Conservation (phyloP, 2,329 filamentous ascomycete genomes). For the Grosmannia serpens region DNA sequence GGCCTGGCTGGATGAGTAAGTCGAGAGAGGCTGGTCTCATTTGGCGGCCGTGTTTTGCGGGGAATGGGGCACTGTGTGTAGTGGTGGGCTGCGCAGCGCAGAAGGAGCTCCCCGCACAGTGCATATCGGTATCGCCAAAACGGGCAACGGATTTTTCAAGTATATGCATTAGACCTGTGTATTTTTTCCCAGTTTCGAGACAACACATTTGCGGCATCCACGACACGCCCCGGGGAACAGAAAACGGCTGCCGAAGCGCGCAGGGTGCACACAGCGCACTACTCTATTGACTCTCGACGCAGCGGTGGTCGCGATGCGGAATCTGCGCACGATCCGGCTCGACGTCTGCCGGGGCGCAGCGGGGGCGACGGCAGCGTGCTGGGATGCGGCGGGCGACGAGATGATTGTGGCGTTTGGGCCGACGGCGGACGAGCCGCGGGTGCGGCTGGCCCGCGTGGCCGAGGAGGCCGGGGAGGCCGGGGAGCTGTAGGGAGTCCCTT, state of each 20-base stretch:
- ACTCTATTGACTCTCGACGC: too few species aligned
- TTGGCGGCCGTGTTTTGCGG: not conserved
- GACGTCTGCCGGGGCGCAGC: constrained; percentile 49
- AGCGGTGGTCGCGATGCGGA: constrained; percentile 55
- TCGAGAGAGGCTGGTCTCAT: not conserved
- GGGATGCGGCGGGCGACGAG: constrained; percentile 71
- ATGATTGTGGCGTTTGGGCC: constrained; percentile 80
- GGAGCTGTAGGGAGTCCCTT: not conserved
- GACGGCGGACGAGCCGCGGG: constrained; percentile 52
- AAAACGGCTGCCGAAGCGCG: not conserved
- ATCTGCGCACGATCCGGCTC: constrained; percentile 69
- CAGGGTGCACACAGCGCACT: not conserved
- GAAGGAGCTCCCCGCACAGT: constrained; percentile 8
- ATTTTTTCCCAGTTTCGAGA: too few species aligned
- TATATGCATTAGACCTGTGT: too few species aligned
- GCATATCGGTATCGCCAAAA: constrained; percentile 1
- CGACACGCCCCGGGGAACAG: not conserved
- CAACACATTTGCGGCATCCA: too few species aligned
- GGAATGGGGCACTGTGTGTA: not conserved
- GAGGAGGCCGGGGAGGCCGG: constrained; percentile 14
- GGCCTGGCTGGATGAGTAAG: not conserved
- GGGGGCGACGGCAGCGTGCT: constrained; percentile 65
- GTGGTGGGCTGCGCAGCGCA: not conserved
- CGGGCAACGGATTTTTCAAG: constrained; percentile 7
- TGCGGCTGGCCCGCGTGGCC: constrained; percentile 55